Base-by-base conservation (phyloP, 176 grass and related monocot genomes). In the Eragrostis nindensis region DNA sequence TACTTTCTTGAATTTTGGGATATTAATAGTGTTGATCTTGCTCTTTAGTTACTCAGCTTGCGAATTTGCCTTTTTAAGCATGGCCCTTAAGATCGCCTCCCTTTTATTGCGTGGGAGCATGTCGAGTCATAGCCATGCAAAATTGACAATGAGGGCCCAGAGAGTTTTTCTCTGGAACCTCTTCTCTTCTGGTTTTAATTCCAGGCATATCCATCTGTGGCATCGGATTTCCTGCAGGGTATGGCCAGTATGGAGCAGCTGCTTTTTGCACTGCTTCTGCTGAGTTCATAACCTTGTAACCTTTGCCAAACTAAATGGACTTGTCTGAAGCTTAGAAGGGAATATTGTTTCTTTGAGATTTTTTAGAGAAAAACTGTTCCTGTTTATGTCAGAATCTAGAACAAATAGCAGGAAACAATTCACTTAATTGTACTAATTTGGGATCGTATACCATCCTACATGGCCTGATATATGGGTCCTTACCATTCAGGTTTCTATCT, bases 41-140 rank as follows among this genome's bases (percentile, higher is more conserved):
- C 1, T 68, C 5, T 62, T 78, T 49, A 7, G 11, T 73, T n/a
- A 25, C 42, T 5, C 0, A 11, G 1, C 7, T 76, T 48, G 19
- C 6, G 30, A 1, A 24, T 16, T 74, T 88, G 7, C 0, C 1
- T 81, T 62, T 73, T 18, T 30, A 74, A 53, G 89, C 89, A 77
- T 71, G 84, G 81, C 84, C 84, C 89, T 97, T 94, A 94, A 92
- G 94, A 94, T 91, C 71, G 82, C 86, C 94, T 97, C 79, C 82
- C 84, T 83, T 75, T 36, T 80, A 14, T 74, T 80, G 15, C 12
- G 63, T 92, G 84, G 89, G 88, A 97, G 91, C 79, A 67, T 88
- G 86, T 97, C 75, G 89, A 94, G 91, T 91, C 91, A 97, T 94
- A 73, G 82, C 91, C 60, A 75, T 80, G 94, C 89, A 50, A 97